These are phyloP conservation scores for Pseudogymnoascus sp. DNA, from an alignment of 2,329 filamentous ascomycete species.

Conservation along the genomic window DNA sequence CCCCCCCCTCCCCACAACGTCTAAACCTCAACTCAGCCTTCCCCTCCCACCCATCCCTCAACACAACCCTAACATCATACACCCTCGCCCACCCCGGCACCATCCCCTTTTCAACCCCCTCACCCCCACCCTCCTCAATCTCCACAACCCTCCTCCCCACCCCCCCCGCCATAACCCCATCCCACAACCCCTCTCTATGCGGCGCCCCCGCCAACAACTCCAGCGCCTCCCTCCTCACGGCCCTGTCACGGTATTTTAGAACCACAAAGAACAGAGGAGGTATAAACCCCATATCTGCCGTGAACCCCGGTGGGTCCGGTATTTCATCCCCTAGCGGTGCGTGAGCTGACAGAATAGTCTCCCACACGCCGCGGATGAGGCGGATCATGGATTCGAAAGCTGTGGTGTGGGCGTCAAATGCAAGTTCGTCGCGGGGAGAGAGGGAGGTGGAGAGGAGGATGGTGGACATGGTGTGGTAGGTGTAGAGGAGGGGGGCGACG, in stretches of 20 bases:
- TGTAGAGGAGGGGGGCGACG: slow-evolving; percentile 27
- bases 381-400: slow-evolving; percentile 29
- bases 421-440: slow-evolving; percentile 24
- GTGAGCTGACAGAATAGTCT: neutral
- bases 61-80: neutral
- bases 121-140: slow-evolving; percentile 28
- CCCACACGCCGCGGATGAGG: slow-evolving; percentile 12
- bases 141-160: slow-evolving; percentile 31
- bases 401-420: slow-evolving; percentile 30
- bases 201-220: slow-evolving; percentile 24
- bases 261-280: slow-evolving; percentile 38
- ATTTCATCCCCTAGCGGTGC: neutral
- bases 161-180: slow-evolving; percentile 25
- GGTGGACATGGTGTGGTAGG: slow-evolving; percentile 35
- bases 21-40: neutral
- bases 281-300: slow-evolving; percentile 37
- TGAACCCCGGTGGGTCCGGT: slow-evolving; percentile 27
- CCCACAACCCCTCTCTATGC: slow-evolving; percentile 37
- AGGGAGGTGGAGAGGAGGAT: slow-evolving; percentile 35
- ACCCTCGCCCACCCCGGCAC: neutral
- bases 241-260: slow-evolving; percentile 37
- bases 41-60: neutral
- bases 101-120: neutral
- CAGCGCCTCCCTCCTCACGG: slow-evolving; percentile 33
- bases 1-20: neutral